These are phyloP conservation scores for Buddleja alternifolia DNA, from an alignment of 257 asterid genomes.

Conservation along the genomic window DNA sequence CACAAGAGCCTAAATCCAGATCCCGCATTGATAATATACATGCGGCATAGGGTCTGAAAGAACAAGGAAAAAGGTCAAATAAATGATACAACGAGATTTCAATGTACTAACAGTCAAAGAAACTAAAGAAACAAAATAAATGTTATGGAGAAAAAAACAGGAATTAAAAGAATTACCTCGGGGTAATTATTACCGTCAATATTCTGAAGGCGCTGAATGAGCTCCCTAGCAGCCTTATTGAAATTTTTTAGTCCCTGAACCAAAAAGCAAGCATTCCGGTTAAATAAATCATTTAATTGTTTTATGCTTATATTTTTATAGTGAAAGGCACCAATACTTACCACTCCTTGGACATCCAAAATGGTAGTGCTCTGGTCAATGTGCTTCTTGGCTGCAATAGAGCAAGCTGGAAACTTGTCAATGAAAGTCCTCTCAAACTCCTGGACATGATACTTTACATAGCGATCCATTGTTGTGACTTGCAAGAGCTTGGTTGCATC, in stretches of 20 bases:
- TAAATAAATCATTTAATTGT: neutral
- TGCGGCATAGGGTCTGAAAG: slow-evolving; percentile 76
- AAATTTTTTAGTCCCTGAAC: slow-evolving; percentile 84
- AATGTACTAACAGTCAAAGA: too few relatives aligned
- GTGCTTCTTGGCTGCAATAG: slow-evolving; percentile 81
- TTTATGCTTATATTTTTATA: too few relatives aligned
- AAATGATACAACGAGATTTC: neutral
- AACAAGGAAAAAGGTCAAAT: neutral
- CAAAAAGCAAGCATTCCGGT: neutral
- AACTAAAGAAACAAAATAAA: neutral
- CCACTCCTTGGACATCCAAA: slow-evolving; percentile 99
- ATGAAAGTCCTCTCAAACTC: slow-evolving; percentile 92
- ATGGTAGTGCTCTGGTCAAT: slow-evolving; percentile 97
- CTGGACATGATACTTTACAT: slow-evolving; percentile 80
- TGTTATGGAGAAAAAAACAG: neutral
- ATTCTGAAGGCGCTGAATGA: slow-evolving; percentile 84
- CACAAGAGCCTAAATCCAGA: slow-evolving; percentile 96
- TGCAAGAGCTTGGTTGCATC: slow-evolving; percentile 87
- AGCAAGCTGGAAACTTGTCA: slow-evolving; percentile 92
- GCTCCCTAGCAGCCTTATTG: slow-evolving; percentile 88
- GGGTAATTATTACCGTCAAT: slow-evolving; percentile 96
- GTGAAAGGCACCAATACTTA: slow-evolving; percentile 24
- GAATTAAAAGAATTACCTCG: slow-evolving; percentile 51
- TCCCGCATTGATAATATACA: slow-evolving; percentile 97
- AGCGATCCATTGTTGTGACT: slow-evolving; percentile 86